Evolutionary conservation across 139 green algal genomes (phyloP).

Genomic region (Chlorella sp.): DNA sequence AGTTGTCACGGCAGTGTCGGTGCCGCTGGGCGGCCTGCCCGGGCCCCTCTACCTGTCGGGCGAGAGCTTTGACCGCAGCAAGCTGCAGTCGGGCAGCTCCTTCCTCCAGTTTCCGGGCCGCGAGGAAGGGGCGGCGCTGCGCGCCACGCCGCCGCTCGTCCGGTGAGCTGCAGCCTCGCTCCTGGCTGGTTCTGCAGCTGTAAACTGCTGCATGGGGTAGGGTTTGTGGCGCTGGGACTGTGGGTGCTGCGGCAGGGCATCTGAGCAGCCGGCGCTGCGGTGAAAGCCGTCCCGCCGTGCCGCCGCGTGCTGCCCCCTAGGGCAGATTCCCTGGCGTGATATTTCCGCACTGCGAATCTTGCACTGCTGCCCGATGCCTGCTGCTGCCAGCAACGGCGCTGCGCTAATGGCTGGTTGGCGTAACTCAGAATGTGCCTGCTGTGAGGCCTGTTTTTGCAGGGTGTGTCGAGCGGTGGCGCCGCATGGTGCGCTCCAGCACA

Average conservation of each 20-base stretch:
- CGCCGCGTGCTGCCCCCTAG: neutral
- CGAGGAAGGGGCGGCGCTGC: conserved; percentile 6
- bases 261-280: neutral
- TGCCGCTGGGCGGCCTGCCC: neutral
- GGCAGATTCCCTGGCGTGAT: neutral
- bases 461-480: too few species aligned
- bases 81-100: conserved; percentile 25
- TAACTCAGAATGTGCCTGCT: too few species aligned
- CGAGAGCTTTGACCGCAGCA: conserved; percentile 6
- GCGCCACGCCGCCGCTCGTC: conserved; percentile 22
- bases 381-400: neutral
- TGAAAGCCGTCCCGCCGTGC: neutral
- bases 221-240: neutral
- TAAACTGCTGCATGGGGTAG: neutral
- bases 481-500: too few species aligned
- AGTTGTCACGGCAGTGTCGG: neutral
- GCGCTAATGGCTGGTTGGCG: too few species aligned
- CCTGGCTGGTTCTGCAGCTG: neutral
- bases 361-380: neutral
- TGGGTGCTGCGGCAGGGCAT: neutral
- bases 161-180: neutral
- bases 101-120: conserved; percentile 32
- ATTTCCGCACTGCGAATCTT: neutral
- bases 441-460: too few species aligned
- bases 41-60: conserved; percentile 21